Evolutionary conservation across 2,329 filamentous ascomycete genomes (phyloP).

Genomic region (Fusarium robinianum): DNA sequence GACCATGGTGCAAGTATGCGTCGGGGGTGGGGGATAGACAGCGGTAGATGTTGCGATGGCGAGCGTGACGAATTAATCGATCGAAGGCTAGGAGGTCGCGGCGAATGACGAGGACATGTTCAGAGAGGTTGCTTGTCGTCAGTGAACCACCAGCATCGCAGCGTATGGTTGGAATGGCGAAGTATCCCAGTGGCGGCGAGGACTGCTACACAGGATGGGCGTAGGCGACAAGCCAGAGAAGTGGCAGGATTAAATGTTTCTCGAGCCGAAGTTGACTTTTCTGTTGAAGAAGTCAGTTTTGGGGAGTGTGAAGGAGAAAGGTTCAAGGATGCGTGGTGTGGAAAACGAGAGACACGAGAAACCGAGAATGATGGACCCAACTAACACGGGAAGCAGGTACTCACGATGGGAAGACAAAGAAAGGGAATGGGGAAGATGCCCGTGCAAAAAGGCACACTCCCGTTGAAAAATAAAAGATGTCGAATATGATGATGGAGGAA

Average conservation of each 20-base stretch:
- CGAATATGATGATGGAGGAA: constrained; percentile 14
- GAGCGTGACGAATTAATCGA: constrained; percentile 20
- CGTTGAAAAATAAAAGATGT: constrained; percentile 7
- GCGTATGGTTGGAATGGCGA: constrained; percentile 15
- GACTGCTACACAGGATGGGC: constrained; percentile 6
- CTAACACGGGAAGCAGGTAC: constrained; percentile 34
- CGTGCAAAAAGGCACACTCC: constrained; percentile 5
- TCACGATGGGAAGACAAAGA: constrained; percentile 14
- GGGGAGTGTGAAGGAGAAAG: constrained; percentile 6
- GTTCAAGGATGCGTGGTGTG: constrained; percentile 10
- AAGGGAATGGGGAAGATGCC: constrained; percentile 12
- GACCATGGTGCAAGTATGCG: constrained; percentile 42
- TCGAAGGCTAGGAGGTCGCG: constrained; percentile 27
- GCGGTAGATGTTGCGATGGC: constrained; percentile 12
- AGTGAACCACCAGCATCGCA: constrained; percentile 35
- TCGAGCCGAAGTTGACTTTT: constrained; percentile 3
- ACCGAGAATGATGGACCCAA: constrained; percentile 24
- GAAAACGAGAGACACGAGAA: constrained; percentile 23
- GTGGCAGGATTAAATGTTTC: neutral
- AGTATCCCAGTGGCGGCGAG: constrained; percentile 24
- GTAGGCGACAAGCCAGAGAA: constrained; percentile 1
- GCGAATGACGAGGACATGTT: constrained; percentile 34
- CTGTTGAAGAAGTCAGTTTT: neutral
- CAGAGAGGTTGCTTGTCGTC: constrained; percentile 31
- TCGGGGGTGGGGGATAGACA: constrained; percentile 6